Base-by-base conservation (phyloP, 2,329 filamentous ascomycete species). In the Beauveria medogensis region DNA sequence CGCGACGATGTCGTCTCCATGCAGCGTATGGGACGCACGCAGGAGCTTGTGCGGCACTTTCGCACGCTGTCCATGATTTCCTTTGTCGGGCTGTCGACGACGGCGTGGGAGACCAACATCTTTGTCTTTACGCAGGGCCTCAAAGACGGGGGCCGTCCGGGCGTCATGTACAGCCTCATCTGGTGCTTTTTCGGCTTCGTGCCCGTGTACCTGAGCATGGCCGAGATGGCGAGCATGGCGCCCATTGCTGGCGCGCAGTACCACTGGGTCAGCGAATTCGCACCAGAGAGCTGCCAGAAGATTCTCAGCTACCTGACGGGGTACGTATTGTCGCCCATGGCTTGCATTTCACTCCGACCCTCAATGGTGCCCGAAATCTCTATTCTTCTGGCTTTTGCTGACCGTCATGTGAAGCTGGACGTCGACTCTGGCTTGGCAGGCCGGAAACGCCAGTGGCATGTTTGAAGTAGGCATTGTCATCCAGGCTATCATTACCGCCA, bases 161-260 rank as follows among this genome's bases (percentile, higher is more conserved):
- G 16, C 41, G 43, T 64, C 60, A 44, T 63, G 20, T 64, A 57
- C 22, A 22, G 48, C 51, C 54, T 46, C 18, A 43, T 62, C 20
- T 62, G 60, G 60, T 47, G 48, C 41, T 58, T 58, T 28, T 8
- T 63, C 8, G 58, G 63, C 52, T 63, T 56, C 40, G 16, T 51
- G 16, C 63, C 63, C n/a, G 53, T 63, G 1, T 59, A 61, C 44
- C 55, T 64, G 14, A 64, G 63, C 44, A 67, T 66, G 65, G 65
- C 65, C 1, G 65, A 67, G 44, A 65, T 67, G n/a, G 61, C 65
- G 9, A 63, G 65, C 40, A 67, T 67, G n/a, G 64, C 64, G 1
- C 65, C 65, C 14, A 67, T 66, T 43, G 65, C 65, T 16, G 65
- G 65, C 9, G 65, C 65, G 3, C 65, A 67, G 51, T 67, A 66